Evolutionary conservation across 176 grass and related monocot species (phyloP).

Genomic region (Musa itinerans): DNA sequence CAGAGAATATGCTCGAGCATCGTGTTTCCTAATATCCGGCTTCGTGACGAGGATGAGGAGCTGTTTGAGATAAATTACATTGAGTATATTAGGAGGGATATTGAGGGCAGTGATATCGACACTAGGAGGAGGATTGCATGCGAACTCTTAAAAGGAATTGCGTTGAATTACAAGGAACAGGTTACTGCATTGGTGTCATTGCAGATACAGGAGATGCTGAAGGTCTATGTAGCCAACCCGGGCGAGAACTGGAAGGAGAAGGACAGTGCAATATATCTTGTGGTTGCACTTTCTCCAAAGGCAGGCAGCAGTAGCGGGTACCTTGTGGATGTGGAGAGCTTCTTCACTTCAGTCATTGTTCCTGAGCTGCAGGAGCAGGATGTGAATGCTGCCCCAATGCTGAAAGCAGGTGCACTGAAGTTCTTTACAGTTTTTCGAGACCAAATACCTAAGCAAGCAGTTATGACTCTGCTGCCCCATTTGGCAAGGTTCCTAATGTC

Average conservation of each 20-base stretch:
- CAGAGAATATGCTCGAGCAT: constrained; percentile 80
- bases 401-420: constrained; percentile 86
- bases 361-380: constrained; percentile 72
- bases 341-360: constrained; percentile 82
- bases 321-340: constrained; percentile 84
- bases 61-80: constrained; percentile 85
- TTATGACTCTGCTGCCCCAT: constrained; percentile 45
- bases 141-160: constrained; percentile 67
- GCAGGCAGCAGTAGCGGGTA: constrained; percentile 49
- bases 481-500: constrained; percentile 62
- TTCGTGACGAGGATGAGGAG: constrained; percentile 93
- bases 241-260: constrained; percentile 89
- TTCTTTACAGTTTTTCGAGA: constrained; percentile 95
- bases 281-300: constrained; percentile 73
- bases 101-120: constrained; percentile 83
- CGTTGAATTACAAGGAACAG: constrained; percentile 74
- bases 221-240: constrained; percentile 47
- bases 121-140: constrained; percentile 78
- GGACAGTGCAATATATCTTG: constrained; percentile 90
- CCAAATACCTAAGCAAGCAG: constrained; percentile 63
- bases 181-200: constrained; percentile 53
- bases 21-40: constrained; percentile 80
- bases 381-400: constrained; percentile 62
- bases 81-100: constrained; percentile 87
- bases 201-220: constrained; percentile 83